Conservation (phyloP, 225 moss, liverwort and hornwort genomes). For the Sphagnum contortum region DNA sequence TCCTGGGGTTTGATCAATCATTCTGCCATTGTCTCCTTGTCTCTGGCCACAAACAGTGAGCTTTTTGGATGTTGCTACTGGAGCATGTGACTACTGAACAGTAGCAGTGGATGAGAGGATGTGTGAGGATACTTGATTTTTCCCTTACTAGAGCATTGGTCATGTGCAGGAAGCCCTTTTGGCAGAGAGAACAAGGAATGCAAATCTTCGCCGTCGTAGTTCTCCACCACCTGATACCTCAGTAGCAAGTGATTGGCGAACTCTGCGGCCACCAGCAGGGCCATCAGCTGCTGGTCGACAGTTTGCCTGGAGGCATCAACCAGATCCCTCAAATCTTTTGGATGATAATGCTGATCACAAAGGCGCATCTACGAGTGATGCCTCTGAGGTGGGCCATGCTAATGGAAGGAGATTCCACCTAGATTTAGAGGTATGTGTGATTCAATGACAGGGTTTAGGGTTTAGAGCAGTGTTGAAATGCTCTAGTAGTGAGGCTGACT, state of each 20-base stretch:
- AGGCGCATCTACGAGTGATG: slow-evolving; percentile 10
- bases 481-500: too few relatives aligned
- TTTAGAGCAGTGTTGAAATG: too few relatives aligned
- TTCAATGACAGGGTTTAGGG: too few relatives aligned
- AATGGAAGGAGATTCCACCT: slow-evolving; percentile 44
- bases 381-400: slow-evolving; percentile 20
- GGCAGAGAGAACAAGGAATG: slow-evolving; percentile 66
- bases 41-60: too few relatives aligned
- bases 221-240: slow-evolving; percentile 49
- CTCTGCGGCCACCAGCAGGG: slow-evolving; percentile 88
- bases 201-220: slow-evolving; percentile 45
- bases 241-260: slow-evolving; percentile 71
- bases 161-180: slow-evolving; percentile 61
- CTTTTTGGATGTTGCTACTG: too few relatives aligned
- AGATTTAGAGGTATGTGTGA: slow-evolving; percentile 30
- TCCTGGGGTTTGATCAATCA: too few relatives aligned
- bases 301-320: slow-evolving; percentile 86
- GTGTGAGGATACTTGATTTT: too few relatives aligned
- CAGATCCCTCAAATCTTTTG: slow-evolving; percentile 41
- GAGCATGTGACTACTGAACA: too few relatives aligned
- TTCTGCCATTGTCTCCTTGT: too few relatives aligned
- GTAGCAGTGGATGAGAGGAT: too few relatives aligned
- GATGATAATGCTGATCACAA: slow-evolving; percentile 45
- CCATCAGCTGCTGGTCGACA: slow-evolving; percentile 91
- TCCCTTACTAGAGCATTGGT: too few relatives aligned